These are phyloP conservation scores for Pulveroboletus sp. DNA, from an alignment of 768 basidiomycete species.

Conservation along the genomic window DNA sequence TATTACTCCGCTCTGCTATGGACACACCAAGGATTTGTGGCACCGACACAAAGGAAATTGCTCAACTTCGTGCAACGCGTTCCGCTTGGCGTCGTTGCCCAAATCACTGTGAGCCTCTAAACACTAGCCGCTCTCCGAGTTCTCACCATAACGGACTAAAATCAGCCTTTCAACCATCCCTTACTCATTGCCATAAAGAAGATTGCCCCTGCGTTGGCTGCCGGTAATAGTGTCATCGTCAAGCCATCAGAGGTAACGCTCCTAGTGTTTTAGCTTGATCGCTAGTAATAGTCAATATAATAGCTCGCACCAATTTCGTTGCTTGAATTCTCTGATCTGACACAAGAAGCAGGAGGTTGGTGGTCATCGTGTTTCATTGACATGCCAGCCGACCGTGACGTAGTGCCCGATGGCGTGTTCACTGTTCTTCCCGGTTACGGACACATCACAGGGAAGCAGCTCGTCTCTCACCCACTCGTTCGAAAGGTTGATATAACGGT, in stretches of 20 bases:
- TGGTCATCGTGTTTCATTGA: not conserved
- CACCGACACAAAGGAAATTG: conserved; percentile 75
- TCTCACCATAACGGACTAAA: not conserved
- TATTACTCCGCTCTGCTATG: conserved; percentile 74
- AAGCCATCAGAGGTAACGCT: conserved; percentile 68
- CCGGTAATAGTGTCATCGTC: conserved; percentile 78
- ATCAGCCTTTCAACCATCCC: conserved; percentile 84
- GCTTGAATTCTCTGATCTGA: conserved; percentile 68
- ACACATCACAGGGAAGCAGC: conserved; percentile 53
- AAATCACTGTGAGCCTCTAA: conserved; percentile 61
- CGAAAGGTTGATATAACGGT: conserved; percentile 86
- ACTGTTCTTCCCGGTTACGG: conserved; percentile 74
- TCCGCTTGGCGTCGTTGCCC: conserved; percentile 84
- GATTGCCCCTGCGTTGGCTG: conserved; percentile 78
- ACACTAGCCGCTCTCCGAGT: not conserved
- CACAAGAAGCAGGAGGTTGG: conserved; percentile 61
- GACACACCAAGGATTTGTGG: conserved; percentile 62
- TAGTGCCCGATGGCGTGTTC: conserved; percentile 76
- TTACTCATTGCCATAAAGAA: conserved; percentile 88
- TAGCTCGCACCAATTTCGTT: conserved; percentile 77
- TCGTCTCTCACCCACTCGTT: conserved; percentile 61
- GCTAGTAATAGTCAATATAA: not conserved
- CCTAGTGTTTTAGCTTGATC: not conserved
- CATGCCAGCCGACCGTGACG: not conserved
- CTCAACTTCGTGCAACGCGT: conserved; percentile 76